Evolutionary conservation across 805 yeast genomes (phyloP).

Genomic region (Saccharomycopsis javanensis): DNA sequence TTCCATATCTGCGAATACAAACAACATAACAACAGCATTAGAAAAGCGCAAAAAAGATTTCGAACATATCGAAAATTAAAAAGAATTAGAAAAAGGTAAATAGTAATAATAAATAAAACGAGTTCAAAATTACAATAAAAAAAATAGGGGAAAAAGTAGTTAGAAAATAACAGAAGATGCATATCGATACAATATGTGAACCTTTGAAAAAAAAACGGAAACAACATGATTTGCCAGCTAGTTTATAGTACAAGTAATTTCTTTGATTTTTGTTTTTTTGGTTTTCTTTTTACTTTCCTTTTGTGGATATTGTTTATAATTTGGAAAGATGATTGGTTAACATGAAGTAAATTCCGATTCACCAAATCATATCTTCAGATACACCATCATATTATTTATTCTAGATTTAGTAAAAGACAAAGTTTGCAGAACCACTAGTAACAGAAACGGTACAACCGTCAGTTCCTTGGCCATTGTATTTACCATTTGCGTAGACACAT

Average conservation of each 20-base stretch:
- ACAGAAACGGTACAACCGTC: constrained; percentile 77
- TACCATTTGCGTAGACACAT: constrained; percentile 74
- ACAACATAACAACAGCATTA: too few species aligned
- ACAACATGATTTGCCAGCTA: background rate
- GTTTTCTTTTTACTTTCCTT: too few species aligned
- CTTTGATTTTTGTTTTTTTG: too few species aligned
- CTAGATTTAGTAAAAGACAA: constrained; percentile 38
- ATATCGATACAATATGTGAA: background rate
- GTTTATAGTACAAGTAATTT: background rate
- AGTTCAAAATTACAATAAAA: too few species aligned
- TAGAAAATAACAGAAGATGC: background rate
- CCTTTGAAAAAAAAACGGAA: background rate
- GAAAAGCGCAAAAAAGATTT: too few species aligned
- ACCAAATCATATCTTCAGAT: background rate
- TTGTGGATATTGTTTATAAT: background rate
- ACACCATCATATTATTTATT: background rate
- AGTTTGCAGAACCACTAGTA: constrained; percentile 48
- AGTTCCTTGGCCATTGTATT: constrained; percentile 48
- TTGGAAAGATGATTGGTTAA: background rate
- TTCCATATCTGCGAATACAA: too few species aligned
- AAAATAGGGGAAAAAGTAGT: too few species aligned
- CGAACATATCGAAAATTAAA: too few species aligned
- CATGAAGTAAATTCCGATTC: background rate
- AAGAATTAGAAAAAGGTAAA: background rate
- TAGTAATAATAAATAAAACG: background rate